A percentile compares a stretch with the other conserved stretches of the same genome.
phyloP scores from a whole-genome alignment of 805 yeast species.

The Saturnispora hagleri region DNA sequence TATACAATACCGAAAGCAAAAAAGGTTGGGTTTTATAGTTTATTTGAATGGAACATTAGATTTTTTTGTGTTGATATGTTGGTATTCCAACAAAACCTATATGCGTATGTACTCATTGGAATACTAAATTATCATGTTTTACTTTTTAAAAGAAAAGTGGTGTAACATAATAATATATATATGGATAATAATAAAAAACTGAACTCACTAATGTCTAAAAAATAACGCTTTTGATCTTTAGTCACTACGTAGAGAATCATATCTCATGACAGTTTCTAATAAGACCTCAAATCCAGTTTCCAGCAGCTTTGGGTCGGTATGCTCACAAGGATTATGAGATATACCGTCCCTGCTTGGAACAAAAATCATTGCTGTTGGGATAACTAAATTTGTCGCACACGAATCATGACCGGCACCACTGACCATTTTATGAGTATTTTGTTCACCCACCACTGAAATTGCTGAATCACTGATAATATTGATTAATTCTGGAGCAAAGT shows the following conservation, averaged over 20 bases:
- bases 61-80: not conserved
- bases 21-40: not conserved
- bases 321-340: constrained; percentile 60
- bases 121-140: too few relatives aligned
- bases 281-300: constrained; percentile 51
- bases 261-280: constrained; percentile 36
- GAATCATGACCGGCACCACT: constrained; percentile 76
- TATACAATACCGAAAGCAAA: not conserved
- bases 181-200: not conserved
- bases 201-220: not conserved
- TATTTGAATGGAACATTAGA: not conserved
- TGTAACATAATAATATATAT: too few relatives aligned
- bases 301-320: constrained; percentile 55
- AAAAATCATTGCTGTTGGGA: constrained; percentile 69
- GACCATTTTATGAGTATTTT: constrained; percentile 36
- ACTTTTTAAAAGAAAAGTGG: too few relatives aligned
- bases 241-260: constrained; percentile 15
- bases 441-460: constrained; percentile 36
- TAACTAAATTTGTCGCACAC: constrained; percentile 43
- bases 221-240: not conserved
- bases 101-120: too few relatives aligned
- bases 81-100: too few relatives aligned
- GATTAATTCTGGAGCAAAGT: constrained; percentile 45
- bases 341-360: constrained; percentile 62
- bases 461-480: constrained; percentile 47